phyloP scores from a whole-genome alignment of 2,329 filamentous ascomycete genomes.

The Verticillium albo-atrum region DNA sequence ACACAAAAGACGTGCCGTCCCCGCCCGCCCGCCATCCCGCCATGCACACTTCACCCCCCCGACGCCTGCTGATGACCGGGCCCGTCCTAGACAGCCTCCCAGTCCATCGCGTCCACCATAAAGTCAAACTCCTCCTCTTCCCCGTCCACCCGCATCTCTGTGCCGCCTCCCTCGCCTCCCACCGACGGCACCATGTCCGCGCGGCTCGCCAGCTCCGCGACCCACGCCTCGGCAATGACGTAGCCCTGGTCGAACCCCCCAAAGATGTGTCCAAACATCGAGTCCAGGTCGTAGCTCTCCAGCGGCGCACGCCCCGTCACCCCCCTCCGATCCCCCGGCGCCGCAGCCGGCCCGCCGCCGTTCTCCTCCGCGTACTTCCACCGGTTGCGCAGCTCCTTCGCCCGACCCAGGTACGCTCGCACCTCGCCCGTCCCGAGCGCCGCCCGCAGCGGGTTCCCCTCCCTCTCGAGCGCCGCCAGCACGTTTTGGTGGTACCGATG shows the following conservation, averaged over 20 bases:
- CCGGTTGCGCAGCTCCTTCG: constrained; percentile 66
- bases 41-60: neutral
- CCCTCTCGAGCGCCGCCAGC: constrained; percentile 54
- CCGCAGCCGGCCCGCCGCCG: neutral
- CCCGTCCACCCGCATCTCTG: constrained; percentile 4
- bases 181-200: constrained; percentile 6
- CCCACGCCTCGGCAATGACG: constrained; percentile 40
- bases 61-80: neutral
- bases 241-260: constrained; percentile 56
- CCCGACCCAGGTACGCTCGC: constrained; percentile 53
- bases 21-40: neutral
- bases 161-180: constrained; percentile 10
- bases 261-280: constrained; percentile 55
- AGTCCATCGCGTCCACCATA: constrained; percentile 58
- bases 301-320: constrained; percentile 34
- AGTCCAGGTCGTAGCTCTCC: constrained; percentile 56
- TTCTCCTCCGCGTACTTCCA: constrained; percentile 64
- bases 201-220: constrained; percentile 20
- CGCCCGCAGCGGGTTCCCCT: constrained; percentile 49
- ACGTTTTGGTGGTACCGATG: constrained; percentile 69
- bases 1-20: too few relatives aligned
- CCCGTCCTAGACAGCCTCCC: constrained; percentile 33
- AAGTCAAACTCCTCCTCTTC: constrained; percentile 47
- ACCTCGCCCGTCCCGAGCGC: constrained; percentile 53
- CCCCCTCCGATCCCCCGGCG: constrained; percentile 7